Evolutionary conservation across 1,284 basidiomycete genomes (phyloP).

Genomic region (Grifola frondosa): DNA sequence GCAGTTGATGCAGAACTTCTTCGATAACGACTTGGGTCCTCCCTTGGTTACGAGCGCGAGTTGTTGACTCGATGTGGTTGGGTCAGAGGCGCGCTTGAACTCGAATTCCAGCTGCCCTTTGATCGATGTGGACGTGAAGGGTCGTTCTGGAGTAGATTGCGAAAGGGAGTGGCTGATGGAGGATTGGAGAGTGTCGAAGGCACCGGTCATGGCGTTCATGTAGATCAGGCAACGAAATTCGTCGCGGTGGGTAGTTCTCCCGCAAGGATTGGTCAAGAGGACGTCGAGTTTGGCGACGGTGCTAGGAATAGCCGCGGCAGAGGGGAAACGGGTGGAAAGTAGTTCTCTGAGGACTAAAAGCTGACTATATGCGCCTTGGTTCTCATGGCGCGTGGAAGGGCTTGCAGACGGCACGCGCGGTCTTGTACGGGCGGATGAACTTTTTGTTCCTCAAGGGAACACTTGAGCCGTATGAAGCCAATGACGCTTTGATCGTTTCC

Average conservation of each 20-base stretch:
- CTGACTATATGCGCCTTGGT: slow-evolving; percentile 14
- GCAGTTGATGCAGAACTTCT: slow-evolving; percentile 8
- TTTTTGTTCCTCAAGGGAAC: slow-evolving; percentile 3
- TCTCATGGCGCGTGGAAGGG: slow-evolving; percentile 8
- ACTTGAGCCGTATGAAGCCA: slow-evolving; percentile 3
- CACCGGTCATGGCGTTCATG: neutral
- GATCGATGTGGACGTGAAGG: slow-evolving; percentile 1
- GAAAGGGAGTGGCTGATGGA: slow-evolving; percentile 6
- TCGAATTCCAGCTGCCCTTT: slow-evolving; percentile 3
- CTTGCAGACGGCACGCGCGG: too few species aligned
- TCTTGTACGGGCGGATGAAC: too few species aligned
- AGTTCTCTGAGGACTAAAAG: slow-evolving; percentile 11
- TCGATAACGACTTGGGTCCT: neutral
- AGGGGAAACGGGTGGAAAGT: slow-evolving; percentile 2
- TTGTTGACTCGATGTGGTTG: slow-evolving; percentile 2
- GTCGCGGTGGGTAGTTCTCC: slow-evolving; percentile 7
- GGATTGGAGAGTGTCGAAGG: slow-evolving; percentile 3
- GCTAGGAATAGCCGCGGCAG: neutral
- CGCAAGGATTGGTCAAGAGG: slow-evolving; percentile 2
- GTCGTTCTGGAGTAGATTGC: neutral
- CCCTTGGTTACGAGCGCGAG: neutral
- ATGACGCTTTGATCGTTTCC: slow-evolving; percentile 1
- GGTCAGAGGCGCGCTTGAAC: neutral
- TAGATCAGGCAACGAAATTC: too few species aligned
- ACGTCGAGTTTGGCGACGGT: slow-evolving; percentile 5